These are phyloP conservation scores for Pichia phayaonensis DNA, from an alignment of 805 yeast species.

Conservation along the genomic window DNA sequence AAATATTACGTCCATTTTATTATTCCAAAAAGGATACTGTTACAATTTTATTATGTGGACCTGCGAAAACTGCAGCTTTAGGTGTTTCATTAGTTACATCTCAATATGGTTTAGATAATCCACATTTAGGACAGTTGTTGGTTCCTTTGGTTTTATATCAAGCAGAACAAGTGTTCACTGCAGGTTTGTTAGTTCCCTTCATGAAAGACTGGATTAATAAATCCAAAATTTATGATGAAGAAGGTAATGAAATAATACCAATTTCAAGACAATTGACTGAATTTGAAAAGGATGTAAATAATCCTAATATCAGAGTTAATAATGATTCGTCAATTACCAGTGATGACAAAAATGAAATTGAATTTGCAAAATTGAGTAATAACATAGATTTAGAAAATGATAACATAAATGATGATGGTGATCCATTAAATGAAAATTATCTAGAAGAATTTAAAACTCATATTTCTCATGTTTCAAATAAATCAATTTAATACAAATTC, in stretches of 20 bases:
- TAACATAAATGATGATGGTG: neutral
- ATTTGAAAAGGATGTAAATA: neutral
- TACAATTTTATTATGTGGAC: constrained; percentile 78
- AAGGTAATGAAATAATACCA: neutral
- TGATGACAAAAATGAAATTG: neutral
- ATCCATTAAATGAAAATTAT: neutral
- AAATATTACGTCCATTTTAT: constrained; percentile 54
- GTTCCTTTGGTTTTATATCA: constrained; percentile 84
- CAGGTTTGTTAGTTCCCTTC: constrained; percentile 58
- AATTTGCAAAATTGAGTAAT: neutral
- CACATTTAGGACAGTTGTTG: constrained; percentile 59
- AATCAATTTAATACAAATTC: no score
- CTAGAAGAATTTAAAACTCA: neutral
- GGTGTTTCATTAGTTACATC: constrained; percentile 74
- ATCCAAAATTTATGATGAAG: constrained; percentile 14
- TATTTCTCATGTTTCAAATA: neutral
- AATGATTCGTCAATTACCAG: neutral
- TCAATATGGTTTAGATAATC: constrained; percentile 53
- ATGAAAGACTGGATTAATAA: constrained; percentile 63
- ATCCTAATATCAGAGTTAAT: neutral
- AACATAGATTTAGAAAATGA: neutral
- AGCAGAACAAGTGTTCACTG: constrained; percentile 79
- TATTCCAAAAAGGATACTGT: constrained; percentile 67
- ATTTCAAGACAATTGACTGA: neutral
- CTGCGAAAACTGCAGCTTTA: constrained; percentile 88